Base-by-base conservation (phyloP, 371 early-diverging fungal species). In the Rhizomucor miehei region DNA sequence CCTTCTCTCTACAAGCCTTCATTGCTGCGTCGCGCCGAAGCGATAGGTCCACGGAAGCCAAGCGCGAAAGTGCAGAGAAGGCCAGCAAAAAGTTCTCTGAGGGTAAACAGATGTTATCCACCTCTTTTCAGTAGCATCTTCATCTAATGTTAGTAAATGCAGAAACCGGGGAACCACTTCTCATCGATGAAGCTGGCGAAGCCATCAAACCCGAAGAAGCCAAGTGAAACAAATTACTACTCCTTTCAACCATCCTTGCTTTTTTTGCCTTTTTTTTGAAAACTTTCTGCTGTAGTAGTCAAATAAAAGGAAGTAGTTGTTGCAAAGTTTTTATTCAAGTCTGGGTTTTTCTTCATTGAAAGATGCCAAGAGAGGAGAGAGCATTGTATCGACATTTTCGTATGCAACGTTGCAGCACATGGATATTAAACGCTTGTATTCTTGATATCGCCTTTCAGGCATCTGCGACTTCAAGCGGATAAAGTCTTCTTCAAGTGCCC, bases 361-460 rank as follows among this genome's bases (percentile, higher is more conserved):
- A 3, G 71, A 68, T 34, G 67, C 69, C 36, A 74, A 41, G 17
- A 78, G 53, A 11, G 77, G 74, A 12, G 69, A 55, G 16, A 77
- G 41, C 70, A 77, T 67, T 47, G 64, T 36, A 54, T 77, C 78
- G 3, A 77, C 78, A 55, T 70, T 69, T 46, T 77, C 75, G 50
- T 74, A 73, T 3, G 67, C 60, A 5, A 77, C 75, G 36, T 69
- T 72, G 44, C 78, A 77, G 17, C 75, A 77, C 61, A 72, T 67
- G 21, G 73, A 69, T 34, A 77, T 77, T 14, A 77, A 40, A 10
- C 75, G 68, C 29, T 74, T 77, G 48, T 77, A 77, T 20, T 77
- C 71, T 56, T 73, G 74, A 52, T 71, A 72, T 16, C 64, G 53
- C 39, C 66, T 64, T 21, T 60, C 60, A 0, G 78, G 73, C 19